Evolutionary conservation across 1,139 yeast genomes (phyloP).

Genomic region (Hyphopichia burtonii): DNA sequence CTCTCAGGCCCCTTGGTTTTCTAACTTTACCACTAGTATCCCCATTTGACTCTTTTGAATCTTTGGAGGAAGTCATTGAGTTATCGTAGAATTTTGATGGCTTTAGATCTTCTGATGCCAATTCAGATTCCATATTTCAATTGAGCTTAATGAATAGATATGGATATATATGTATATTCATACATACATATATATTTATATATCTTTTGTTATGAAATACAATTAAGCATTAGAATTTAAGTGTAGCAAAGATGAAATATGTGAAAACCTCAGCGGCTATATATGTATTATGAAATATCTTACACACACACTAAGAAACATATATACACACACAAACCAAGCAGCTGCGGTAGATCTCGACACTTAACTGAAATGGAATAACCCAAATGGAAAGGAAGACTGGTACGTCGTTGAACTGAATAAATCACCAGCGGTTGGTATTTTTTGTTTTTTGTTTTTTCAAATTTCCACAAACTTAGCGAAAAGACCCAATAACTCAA

Average conservation of each 20-base stretch:
- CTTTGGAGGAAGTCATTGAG: not conserved
- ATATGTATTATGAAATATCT: not conserved
- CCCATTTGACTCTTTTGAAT: not conserved
- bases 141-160: no score
- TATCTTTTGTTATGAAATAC: not conserved
- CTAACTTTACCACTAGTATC: conserved; percentile 3
- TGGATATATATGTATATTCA: no score
- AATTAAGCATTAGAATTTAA: not conserved
- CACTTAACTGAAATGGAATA: no score
- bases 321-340: no score
- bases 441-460: no score
- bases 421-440: no score
- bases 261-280: not conserved
- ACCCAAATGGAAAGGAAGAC: no score
- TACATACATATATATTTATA: no score
- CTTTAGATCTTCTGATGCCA: not conserved
- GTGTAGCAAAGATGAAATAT: not conserved
- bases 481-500: no score
- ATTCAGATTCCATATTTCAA: not conserved
- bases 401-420: no score
- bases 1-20: conserved; percentile 34
- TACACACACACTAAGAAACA: not conserved
- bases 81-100: not conserved
- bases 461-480: no score
- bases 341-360: no score